A percentile compares a stretch with the other conserved stretches of the same genome.
Conservation (phyloP, 306 rosid species). For the Cicer cuneatum region DNA sequence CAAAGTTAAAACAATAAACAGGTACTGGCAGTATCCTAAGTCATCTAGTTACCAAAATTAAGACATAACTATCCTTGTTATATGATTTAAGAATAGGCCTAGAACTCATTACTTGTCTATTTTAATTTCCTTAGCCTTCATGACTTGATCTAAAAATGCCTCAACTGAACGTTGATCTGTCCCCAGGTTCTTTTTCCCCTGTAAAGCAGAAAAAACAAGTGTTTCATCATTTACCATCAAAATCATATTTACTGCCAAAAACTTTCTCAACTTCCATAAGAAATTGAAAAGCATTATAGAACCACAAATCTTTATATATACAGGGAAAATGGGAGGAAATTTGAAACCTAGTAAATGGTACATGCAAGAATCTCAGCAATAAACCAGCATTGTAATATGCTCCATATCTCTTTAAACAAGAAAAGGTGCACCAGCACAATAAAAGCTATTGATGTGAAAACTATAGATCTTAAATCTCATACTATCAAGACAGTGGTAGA, state of each 20-base stretch:
- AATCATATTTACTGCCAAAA: conserved; percentile 7
- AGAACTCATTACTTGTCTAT: conserved; percentile 75
- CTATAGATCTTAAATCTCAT: conserved; percentile 14
- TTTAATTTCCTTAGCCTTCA: conserved; percentile 83
- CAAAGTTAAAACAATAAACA: conserved; percentile 11
- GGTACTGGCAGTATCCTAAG: conserved; percentile 1
- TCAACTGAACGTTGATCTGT: conserved; percentile 68
- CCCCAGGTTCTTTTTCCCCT: conserved; percentile 94
- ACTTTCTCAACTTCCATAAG: not conserved
- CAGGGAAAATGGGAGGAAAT: not conserved
- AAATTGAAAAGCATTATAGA: conserved; percentile 1
- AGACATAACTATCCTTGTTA: not conserved
- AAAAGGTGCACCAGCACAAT: not conserved
- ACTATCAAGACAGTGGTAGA: conserved; percentile 8
- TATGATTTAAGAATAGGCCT: conserved; percentile 5
- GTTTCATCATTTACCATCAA: conserved; percentile 25
- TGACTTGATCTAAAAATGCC: conserved; percentile 71
- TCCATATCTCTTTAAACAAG: conserved; percentile 13
- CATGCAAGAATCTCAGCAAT: not conserved
- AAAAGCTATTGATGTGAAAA: not conserved
- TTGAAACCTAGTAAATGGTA: not conserved
- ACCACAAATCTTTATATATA: not conserved
- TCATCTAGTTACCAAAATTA: conserved; percentile 19
- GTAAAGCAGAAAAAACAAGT: conserved; percentile 47
- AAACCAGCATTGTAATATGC: conserved; percentile 21